Evolutionary conservation across 768 basidiomycete species (phyloP), one percentile per base, ranked within the genome.

Genomic region (Mrakia gelida): DNA sequence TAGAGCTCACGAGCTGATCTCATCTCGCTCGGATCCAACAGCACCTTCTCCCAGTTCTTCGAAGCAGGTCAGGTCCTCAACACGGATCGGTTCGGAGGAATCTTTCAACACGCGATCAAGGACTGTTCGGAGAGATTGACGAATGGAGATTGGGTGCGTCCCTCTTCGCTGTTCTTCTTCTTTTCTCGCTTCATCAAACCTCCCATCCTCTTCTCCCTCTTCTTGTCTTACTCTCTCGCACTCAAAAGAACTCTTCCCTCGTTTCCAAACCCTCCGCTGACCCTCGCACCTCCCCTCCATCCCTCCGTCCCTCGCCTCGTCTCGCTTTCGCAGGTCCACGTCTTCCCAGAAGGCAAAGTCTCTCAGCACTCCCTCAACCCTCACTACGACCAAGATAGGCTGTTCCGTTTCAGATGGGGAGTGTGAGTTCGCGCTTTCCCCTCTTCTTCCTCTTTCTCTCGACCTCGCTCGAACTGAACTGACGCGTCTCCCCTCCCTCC

Each of bases 281-380:
- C 43, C 23, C 23, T 75, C 41, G 41, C 30, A n/a, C n/a, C n/a
- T n/a, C n/a, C n/a, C n/a, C n/a, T n/a, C n/a, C n/a, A n/a, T n/a
- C 34, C 34, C 21, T 43, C 23, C 18, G 8, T 38, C 38, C 10
- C 32, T 41, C 7, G 16, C 11, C 23, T 75, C 49, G 3, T 26
- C 26, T 34, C 21, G 16, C 23, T 11, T 10, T 38, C n/a, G 11
- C 54, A 75, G 75, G 75, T 75, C 21, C 75, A 75, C 43, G 65
- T 75, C 43, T 75, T 75, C 54, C 75, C 75, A 6, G 75, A 75
- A 70, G 75, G 75, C 0, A 75, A 62, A 34, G 75, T 75, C 18
- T 67, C 63, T 21, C 75, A 75, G 21, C 75, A 43, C n/a, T 63
- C 59, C 7, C 67, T 75, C 28, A 75, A 75, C 38, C 75, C 75